phyloP scores from a whole-genome alignment of 2,329 filamentous ascomycete species.

The Beauveria sp. region DNA sequence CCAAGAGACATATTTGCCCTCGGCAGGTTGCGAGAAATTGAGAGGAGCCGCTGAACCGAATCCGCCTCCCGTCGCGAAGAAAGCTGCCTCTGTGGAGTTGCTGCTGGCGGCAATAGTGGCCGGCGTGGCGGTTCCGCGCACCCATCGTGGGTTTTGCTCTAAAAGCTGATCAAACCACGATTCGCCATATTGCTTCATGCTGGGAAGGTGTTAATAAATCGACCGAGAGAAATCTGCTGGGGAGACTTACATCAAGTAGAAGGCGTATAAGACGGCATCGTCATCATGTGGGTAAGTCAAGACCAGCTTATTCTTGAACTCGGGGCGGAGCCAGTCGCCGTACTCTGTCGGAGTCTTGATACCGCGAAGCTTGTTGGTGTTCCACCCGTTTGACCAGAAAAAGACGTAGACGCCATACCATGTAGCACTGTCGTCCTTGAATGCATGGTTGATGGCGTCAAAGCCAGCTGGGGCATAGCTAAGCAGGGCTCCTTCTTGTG shows the following conservation, averaged over 20 bases:
- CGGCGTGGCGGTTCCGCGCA: constrained; percentile 41
- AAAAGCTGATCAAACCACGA: constrained; percentile 40
- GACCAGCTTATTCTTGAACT: constrained; percentile 45
- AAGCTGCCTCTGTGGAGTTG: constrained; percentile 24
- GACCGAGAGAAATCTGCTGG: too few relatives aligned
- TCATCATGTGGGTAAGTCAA: constrained; percentile 52
- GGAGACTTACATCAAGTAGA: constrained; percentile 36
- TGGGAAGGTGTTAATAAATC: constrained; percentile 10
- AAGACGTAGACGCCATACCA: constrained; percentile 35
- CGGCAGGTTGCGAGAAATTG: constrained; percentile 23
- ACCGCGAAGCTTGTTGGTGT: constrained; percentile 27
- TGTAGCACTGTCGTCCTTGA: constrained; percentile 34
- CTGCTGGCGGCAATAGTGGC: constrained; percentile 22
- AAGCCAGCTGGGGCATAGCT: constrained; percentile 42
- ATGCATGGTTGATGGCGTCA: constrained; percentile 31
- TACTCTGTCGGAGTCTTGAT: constrained; percentile 30
- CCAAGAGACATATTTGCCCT: constrained; percentile 40
- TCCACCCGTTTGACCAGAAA: constrained; percentile 29
- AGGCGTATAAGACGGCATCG: constrained; percentile 45
- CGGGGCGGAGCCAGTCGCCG: constrained; percentile 36
- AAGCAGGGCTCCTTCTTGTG: constrained; percentile 35
- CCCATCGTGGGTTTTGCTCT: constrained; percentile 43
- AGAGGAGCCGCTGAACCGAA: constrained; percentile 15
- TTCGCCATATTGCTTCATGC: constrained; percentile 32
- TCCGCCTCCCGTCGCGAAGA: constrained; percentile 24